Evolutionary conservation across 805 yeast genomes (phyloP), one percentile per base, ranked within the genome.

Genomic region (Zygoascus ofunaensis): DNA sequence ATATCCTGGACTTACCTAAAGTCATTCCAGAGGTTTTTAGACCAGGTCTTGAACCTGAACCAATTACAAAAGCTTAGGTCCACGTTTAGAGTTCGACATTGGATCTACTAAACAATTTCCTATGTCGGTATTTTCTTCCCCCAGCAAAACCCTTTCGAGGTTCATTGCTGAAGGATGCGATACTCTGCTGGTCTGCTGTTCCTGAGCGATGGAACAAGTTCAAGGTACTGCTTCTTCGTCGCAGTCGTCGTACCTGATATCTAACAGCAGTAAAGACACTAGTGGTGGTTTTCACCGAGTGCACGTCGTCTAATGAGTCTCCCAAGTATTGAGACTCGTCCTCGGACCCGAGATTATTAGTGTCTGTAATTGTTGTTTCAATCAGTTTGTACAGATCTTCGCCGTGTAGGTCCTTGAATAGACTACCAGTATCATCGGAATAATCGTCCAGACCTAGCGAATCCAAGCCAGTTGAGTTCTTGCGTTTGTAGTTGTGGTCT

Each of bases 1-100:
- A 74, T 48, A 71, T 85, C 22, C 59, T 71, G 24, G 83, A 83
- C 22, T 59, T 83, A 28, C 72, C 68, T 42, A 52, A 57, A n/a
- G 75, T 67, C 2, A 63, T 70, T 35, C 73, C 79, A 1, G 80
- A 79, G 55, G 52, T 78, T 34, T 77, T 78, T 54, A 22, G 30
- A 5, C 30, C 30, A 7, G 30, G 30, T 7, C 30, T 12, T 8
- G 30, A 26, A 8, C 30, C 30, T 12, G 30, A 26, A 12, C 30
- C 30, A 26, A 26, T 8, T 26, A 12, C 30, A 26, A 26, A n/a
- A n/a, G n/a, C n/a, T n/a, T n/a, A n/a, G n/a, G n/a, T n/a, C n/a
- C n/a, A n/a, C n/a, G n/a, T n/a, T n/a, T n/a, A n/a, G n/a, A n/a
- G n/a, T n/a, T n/a, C n/a, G n/a, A n/a, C n/a, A n/a, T n/a, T n/a